These are phyloP conservation scores for Dactylellina leptospora DNA, from an alignment of 2,329 filamentous ascomycete species.

Conservation along the genomic window DNA sequence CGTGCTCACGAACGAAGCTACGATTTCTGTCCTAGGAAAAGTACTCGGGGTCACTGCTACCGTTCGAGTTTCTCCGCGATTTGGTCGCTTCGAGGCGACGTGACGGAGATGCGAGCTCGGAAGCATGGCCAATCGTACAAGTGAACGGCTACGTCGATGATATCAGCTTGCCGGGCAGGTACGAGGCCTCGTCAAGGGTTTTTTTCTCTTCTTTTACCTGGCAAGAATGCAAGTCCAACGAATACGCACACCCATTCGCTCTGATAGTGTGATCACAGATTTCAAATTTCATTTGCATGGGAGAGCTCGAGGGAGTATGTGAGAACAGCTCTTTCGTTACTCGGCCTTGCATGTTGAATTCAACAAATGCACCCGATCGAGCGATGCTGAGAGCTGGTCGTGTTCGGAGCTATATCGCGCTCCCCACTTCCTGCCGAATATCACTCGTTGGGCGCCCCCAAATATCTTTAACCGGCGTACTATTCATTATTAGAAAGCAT, in stretches of 20 bases:
- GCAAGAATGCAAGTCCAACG: conserved; percentile 19
- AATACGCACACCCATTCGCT: background rate
- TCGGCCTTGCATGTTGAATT: conserved; percentile 9
- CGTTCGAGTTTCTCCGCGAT: conserved; percentile 20
- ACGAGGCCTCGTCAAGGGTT: too few relatives aligned
- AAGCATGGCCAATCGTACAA: too few relatives aligned
- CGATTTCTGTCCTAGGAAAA: background rate
- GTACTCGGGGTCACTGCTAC: background rate
- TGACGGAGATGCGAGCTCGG: too few relatives aligned
- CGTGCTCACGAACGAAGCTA: background rate
- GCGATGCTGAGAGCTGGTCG: conserved; percentile 15
- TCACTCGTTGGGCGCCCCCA: too few relatives aligned
- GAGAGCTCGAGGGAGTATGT: background rate
- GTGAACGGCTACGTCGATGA: conserved; percentile 2
- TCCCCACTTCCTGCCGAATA: background rate
- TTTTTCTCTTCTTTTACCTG: conserved; percentile 15
- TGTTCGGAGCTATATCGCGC: conserved; percentile 5
- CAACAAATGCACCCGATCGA: conserved; percentile 46
- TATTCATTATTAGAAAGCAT: too few relatives aligned
- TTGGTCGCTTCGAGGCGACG: conserved; percentile 11
- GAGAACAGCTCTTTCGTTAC: background rate
- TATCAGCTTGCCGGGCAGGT: conserved; percentile 31
- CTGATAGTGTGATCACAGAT: conserved; percentile 15
- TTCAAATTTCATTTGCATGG: conserved; percentile 29
- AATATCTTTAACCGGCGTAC: too few relatives aligned